phyloP scores from a whole-genome alignment of 2,329 filamentous ascomycete genomes.

The Microsporum canis region DNA sequence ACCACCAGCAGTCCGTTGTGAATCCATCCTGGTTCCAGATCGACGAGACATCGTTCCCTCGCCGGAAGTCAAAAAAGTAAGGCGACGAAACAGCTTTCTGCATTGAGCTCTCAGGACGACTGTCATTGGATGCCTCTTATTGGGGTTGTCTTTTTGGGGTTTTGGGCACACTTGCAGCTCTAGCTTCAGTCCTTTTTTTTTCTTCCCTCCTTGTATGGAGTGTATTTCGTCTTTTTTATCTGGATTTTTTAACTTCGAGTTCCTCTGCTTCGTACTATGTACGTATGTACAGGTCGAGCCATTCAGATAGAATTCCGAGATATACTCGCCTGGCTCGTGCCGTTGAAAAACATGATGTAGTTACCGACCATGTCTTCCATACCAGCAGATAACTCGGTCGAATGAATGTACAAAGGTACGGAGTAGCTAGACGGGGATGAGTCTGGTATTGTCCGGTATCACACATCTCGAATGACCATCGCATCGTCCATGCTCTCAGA shows the following conservation, averaged over 20 bases:
- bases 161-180: slow-evolving; percentile 17
- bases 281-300: background rate
- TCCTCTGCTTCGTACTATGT: background rate
- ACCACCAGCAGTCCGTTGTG: slow-evolving; percentile 6
- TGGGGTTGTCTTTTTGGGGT: slow-evolving; percentile 9
- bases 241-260: background rate
- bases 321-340: background rate
- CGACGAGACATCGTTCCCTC: slow-evolving; percentile 8
- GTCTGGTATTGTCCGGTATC: background rate
- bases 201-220: background rate
- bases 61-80: slow-evolving; percentile 21
- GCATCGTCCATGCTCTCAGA: background rate
- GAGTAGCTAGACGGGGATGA: background rate
- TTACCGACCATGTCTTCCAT: background rate
- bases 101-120: slow-evolving; percentile 17
- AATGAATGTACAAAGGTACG: background rate
- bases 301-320: background rate
- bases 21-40: slow-evolving; percentile 11
- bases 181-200: background rate
- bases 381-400: background rate
- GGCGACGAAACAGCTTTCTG: slow-evolving; percentile 17
- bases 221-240: background rate
- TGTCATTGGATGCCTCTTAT: slow-evolving; percentile 28
- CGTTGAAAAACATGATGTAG: background rate
- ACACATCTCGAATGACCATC: background rate